These are phyloP conservation scores for Dipodascus geniculatus DNA, from an alignment of 805 yeast species.

Conservation along the genomic window DNA sequence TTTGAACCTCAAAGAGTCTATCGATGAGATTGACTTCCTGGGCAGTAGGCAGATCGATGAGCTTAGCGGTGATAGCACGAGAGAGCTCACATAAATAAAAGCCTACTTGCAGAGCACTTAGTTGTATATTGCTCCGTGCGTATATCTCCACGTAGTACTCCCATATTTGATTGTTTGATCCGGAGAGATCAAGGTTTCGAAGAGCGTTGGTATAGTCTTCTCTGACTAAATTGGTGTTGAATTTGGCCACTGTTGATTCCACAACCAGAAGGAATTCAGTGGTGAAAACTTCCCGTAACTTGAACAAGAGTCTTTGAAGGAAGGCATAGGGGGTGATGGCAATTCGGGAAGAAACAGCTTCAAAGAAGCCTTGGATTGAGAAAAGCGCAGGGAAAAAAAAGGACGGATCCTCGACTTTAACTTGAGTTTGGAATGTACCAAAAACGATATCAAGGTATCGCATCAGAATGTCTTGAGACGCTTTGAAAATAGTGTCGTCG, in stretches of 20 bases:
- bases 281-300: constrained; percentile 8
- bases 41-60: constrained; percentile 4
- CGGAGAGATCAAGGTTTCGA: constrained; percentile 3
- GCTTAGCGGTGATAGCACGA: constrained; percentile 10
- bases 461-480: constrained; percentile 19
- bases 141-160: constrained; percentile 7
- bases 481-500: constrained; percentile 8
- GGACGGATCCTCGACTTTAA: constrained; percentile 6
- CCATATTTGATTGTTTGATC: constrained; percentile 10
- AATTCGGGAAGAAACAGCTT: constrained; percentile 19
- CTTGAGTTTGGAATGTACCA: constrained; percentile 10
- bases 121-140: constrained; percentile 11
- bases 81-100: constrained; percentile 10
- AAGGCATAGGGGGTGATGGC: constrained; percentile 4
- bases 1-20: constrained; percentile 1
- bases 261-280: constrained; percentile 10
- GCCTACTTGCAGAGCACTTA: constrained; percentile 13
- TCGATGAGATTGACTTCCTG: not conserved
- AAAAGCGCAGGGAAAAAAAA: constrained; percentile 15
- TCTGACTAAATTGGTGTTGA: not conserved
- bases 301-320: constrained; percentile 5
- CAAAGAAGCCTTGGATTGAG: constrained; percentile 25
- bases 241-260: constrained; percentile 11
- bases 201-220: not conserved
- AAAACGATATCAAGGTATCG: constrained; percentile 17